Evolutionary conservation across 805 yeast species (phyloP).

Genomic region (Candida orba): DNA sequence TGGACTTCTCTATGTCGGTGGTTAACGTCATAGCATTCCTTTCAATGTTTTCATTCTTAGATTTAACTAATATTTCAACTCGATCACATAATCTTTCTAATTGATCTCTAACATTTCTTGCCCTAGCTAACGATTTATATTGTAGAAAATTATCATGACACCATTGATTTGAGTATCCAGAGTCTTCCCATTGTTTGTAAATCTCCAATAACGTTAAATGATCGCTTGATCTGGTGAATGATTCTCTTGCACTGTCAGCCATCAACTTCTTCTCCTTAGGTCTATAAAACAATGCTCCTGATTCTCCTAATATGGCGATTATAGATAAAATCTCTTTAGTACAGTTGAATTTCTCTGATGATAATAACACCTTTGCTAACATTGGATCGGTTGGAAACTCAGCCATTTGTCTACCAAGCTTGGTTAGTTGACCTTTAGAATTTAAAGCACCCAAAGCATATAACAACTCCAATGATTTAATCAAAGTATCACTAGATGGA

Average conservation of each 20-base stretch:
- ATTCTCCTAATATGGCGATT: conserved; percentile 77
- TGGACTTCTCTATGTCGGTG: conserved; percentile 73
- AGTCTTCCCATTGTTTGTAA: conserved; percentile 68
- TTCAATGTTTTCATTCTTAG: conserved; percentile 25
- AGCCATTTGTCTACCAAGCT: conserved; percentile 78
- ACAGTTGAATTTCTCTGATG: conserved; percentile 55
- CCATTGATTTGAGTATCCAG: conserved; percentile 69
- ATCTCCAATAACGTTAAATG: conserved; percentile 70
- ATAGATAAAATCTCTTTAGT: conserved; percentile 64
- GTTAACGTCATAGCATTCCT: conserved; percentile 38
- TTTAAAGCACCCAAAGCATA: conserved; percentile 85
- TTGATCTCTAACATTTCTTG: conserved; percentile 65
- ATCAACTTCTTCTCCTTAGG: conserved; percentile 60
- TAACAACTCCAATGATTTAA: conserved; percentile 71
- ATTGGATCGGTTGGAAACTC: conserved; percentile 91
- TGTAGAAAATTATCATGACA: conserved; percentile 80
- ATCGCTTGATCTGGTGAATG: conserved; percentile 57
- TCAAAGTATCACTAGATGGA: conserved; percentile 68
- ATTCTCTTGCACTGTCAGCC: conserved; percentile 57
- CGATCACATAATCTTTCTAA: conserved; percentile 52
- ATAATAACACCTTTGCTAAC: conserved; percentile 67
- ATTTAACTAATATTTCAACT: conserved; percentile 36
- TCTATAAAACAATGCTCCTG: conserved; percentile 60
- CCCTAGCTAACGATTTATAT: conserved; percentile 61
- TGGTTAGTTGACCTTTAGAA: conserved; percentile 69